Evolutionary conservation across 2,329 filamentous ascomycete genomes (phyloP).

Genomic region (Penicillium sp.): DNA sequence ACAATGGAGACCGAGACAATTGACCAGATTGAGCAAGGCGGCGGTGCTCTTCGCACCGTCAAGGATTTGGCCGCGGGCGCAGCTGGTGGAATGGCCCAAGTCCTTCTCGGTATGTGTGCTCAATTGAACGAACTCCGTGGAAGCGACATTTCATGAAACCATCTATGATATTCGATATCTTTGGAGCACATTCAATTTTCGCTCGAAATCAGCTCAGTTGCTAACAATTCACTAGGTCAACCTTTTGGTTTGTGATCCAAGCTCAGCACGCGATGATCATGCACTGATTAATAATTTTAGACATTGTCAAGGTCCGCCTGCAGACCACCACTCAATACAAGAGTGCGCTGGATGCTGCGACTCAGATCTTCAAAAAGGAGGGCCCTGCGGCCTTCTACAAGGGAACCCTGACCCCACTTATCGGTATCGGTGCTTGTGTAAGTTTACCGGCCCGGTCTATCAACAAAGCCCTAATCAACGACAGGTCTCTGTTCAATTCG

Average conservation of each 20-base stretch:
- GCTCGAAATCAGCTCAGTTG: neutral
- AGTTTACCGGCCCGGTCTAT: conserved; percentile 23
- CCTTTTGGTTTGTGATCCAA: conserved; percentile 59
- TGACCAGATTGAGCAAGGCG: conserved; percentile 40
- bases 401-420: conserved; percentile 88
- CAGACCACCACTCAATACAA: conserved; percentile 85
- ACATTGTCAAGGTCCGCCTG: conserved; percentile 96
- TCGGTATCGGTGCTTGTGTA: conserved; percentile 95
- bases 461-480: conserved; percentile 6
- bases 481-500: conserved; percentile 88
- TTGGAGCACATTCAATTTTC: neutral
- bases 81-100: conserved; percentile 88
- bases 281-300: conserved; percentile 44
- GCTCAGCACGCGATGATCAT: neutral
- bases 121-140: conserved; percentile 1
- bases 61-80: conserved; percentile 94
- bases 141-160: conserved; percentile 6
- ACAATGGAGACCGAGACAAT: conserved; percentile 39
- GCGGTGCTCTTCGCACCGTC: conserved; percentile 59
- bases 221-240: conserved; percentile 55
- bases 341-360: conserved; percentile 76
- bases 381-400: conserved; percentile 96
- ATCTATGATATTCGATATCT: neutral
- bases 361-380: conserved; percentile 83
- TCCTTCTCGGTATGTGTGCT: conserved; percentile 74